Base-by-base conservation (phyloP, 2,329 filamentous ascomycete species). In the Botrytis squamosa region DNA sequence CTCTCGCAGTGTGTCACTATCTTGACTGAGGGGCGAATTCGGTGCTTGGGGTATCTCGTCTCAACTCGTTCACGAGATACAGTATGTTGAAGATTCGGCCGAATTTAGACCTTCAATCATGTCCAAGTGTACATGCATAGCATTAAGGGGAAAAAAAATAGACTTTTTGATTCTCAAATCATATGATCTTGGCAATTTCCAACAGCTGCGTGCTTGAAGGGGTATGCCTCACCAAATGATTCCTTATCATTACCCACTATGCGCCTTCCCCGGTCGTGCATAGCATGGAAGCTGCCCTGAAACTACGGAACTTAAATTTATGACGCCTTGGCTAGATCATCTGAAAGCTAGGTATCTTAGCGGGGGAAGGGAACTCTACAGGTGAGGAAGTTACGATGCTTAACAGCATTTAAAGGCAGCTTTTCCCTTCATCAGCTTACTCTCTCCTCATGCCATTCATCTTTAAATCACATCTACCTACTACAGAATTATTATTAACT, bases 191-290 rank as follows among this genome's bases (percentile, higher is more conserved):
- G 59, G 44, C 60, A 33, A 44, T 55, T 55, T 25, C 65, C 33
- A 40, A 68, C 36, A 42, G 49, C 65, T 68, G 65, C 65, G 49
- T n/a, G 52, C 16, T n/a, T 57, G 46, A 46, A 42, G 42, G 44
- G 60, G 70, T 22, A 55, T 52, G n/a, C 44, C 46, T 20, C 46
- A 57, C 36, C 60, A 42, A 59, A 46, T 60, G 36, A 67, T 67
- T 46, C 42, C 55, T 72, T 72, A 72, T 71, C 70, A 55, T 14
- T 72, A 57, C 29, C 70, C 38, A 46, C 49, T 68, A 60, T 68
- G 70, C 63, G 10, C 52, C 46, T 72, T 59, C 70, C 70, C 38
- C 40, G 40, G 63, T 68, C 46, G 46, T 46, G 62, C 70, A 72
- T 49, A 46, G 36, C 63, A 68, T 72, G 63, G 70, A 40, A 72